These are phyloP conservation scores for Boletus rufocinnamomeus DNA, from an alignment of 768 basidiomycete species.

Conservation along the genomic window DNA sequence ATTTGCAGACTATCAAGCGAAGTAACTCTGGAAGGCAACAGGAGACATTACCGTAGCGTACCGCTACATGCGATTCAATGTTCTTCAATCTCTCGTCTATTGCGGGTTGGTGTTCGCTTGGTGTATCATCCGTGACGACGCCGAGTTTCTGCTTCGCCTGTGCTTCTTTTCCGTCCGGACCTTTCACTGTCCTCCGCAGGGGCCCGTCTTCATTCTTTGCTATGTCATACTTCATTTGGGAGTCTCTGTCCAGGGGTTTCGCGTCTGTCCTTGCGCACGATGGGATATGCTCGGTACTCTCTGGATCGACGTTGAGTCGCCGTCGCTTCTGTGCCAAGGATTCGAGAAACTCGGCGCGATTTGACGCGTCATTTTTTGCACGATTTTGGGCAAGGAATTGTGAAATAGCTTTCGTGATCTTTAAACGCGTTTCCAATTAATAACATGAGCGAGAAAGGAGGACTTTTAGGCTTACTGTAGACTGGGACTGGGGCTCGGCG, in stretches of 20 bases:
- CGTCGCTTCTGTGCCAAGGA: constrained; percentile 57
- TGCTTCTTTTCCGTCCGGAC: constrained; percentile 14
- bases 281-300: constrained; percentile 34
- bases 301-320: constrained; percentile 40
- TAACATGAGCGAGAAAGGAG: not conserved
- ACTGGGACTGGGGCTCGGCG: constrained; percentile 51
- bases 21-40: not conserved
- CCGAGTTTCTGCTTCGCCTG: constrained; percentile 13
- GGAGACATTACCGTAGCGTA: constrained; percentile 64
- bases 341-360: constrained; percentile 71
- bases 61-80: constrained; percentile 69
- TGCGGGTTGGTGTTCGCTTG: constrained; percentile 55
- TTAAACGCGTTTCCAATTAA: constrained; percentile 11
- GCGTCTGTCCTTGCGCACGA: constrained; percentile 80
- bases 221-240: constrained; percentile 86
- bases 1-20: constrained; percentile 11
- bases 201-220: constrained; percentile 84
- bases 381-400: constrained; percentile 69
- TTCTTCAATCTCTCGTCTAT: constrained; percentile 64
- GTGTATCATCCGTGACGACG: constrained; percentile 27
- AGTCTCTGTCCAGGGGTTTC: constrained; percentile 66
- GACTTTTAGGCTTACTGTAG: constrained; percentile 50
- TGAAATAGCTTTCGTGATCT: constrained; percentile 76
- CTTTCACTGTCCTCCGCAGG: constrained; percentile 58
- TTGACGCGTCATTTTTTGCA: constrained; percentile 73